Conservation (phyloP, 768 basidiomycete genomes). For the Daedaleopsis sinensis region DNA sequence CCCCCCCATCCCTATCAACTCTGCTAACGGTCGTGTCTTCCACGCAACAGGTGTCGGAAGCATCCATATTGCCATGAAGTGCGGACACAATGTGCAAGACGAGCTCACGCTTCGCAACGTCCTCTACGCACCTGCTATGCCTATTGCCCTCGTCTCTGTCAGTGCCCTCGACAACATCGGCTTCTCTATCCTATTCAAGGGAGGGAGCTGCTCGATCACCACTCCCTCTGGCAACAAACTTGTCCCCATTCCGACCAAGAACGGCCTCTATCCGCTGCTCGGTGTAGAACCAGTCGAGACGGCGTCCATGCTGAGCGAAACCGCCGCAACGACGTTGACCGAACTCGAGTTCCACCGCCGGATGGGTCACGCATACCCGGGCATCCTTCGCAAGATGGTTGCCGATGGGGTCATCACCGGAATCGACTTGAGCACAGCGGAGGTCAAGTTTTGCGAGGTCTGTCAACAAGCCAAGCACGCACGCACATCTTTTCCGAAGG, state of each 20-base stretch:
- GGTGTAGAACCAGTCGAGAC: not conserved
- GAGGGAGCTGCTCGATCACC: conserved; percentile 3
- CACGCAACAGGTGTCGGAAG: conserved; percentile 23
- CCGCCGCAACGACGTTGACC: conserved; percentile 1
- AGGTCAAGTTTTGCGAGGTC: conserved; percentile 7
- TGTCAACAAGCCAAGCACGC: conserved; percentile 9
- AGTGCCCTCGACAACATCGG: conserved; percentile 7
- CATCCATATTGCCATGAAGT: conserved; percentile 3
- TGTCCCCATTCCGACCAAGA: not conserved
- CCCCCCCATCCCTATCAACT: conserved; percentile 10
- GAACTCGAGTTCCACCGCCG: conserved; percentile 16
- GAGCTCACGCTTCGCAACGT: conserved; percentile 8
- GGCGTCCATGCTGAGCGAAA: not conserved
- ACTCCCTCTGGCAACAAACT: conserved; percentile 1
- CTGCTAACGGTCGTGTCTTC: conserved; percentile 23
- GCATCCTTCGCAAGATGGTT: conserved; percentile 4
- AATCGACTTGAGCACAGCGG: conserved; percentile 4
- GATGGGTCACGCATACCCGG: conserved; percentile 15
- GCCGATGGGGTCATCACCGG: conserved; percentile 6
- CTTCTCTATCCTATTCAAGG: conserved; percentile 2
- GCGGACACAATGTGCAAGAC: not conserved
- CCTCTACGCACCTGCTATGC: conserved; percentile 18
- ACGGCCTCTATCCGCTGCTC: conserved; percentile 8
- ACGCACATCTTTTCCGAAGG: conserved; percentile 1
- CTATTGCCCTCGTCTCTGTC: conserved; percentile 19